A percentile compares a stretch with the other conserved stretches of the same genome.
Conservation (phyloP, 208 protist species). For the Trypanosoma mega region DNA sequence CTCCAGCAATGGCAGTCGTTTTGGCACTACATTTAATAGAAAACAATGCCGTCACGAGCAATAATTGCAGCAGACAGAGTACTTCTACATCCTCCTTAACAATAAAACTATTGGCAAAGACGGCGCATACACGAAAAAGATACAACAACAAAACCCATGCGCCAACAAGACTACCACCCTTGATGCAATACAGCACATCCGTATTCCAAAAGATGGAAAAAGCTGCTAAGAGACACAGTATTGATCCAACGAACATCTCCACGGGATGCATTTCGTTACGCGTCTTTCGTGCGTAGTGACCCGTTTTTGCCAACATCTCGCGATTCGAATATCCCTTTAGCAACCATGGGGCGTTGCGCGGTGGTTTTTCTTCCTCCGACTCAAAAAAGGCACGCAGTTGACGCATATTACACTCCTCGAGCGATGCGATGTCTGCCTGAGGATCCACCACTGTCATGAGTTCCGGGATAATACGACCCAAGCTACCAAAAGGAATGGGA, state of each 20-base stretch:
- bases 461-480: slow-evolving; percentile 92
- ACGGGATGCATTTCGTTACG: slow-evolving; percentile 43
- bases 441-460: slow-evolving; percentile 54
- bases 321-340: slow-evolving; percentile 11
- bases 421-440: slow-evolving; percentile 29
- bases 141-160: slow-evolving; percentile 38
- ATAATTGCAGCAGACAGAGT: slow-evolving; percentile 31
- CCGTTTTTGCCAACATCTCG: slow-evolving; percentile 43
- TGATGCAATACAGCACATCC: slow-evolving; percentile 26
- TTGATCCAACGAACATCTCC: slow-evolving; percentile 52
- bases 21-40: background rate
- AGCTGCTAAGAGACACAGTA: slow-evolving; percentile 36
- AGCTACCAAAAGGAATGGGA: slow-evolving; percentile 95
- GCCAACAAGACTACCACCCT: slow-evolving; percentile 7
- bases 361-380: slow-evolving; percentile 20
- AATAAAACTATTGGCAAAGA: slow-evolving; percentile 81
- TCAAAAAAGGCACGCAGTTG: slow-evolving; percentile 50
- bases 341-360: slow-evolving; percentile 16
- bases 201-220: slow-evolving; percentile 41
- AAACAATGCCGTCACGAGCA: slow-evolving; percentile 14
- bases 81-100: slow-evolving; percentile 67
- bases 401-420: slow-evolving; percentile 53
- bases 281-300: slow-evolving; percentile 43
- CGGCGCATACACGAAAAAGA: slow-evolving; percentile 39
- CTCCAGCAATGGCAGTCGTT: too few relatives aligned